These are phyloP conservation scores for Calocybe indica DNA, from an alignment of 768 basidiomycete genomes.

Conservation along the genomic window DNA sequence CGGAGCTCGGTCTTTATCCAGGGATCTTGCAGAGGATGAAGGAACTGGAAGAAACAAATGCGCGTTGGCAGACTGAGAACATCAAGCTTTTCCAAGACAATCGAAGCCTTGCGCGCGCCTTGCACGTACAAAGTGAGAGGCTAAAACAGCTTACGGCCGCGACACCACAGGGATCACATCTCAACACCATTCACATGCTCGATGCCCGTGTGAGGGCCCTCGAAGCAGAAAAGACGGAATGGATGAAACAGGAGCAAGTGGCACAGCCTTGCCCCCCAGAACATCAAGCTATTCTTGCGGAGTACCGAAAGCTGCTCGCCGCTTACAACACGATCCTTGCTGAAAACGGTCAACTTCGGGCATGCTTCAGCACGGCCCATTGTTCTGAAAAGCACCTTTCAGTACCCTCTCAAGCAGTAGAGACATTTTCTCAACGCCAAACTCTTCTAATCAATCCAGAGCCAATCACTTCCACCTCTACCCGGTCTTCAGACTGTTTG, in stretches of 20 bases:
- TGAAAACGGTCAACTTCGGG: slow-evolving; percentile 15
- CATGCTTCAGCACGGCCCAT: neutral
- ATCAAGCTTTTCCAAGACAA: slow-evolving; percentile 36
- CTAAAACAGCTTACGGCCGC: slow-evolving; percentile 9
- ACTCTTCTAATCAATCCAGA: neutral
- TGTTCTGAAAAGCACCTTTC: neutral
- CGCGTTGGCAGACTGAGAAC: slow-evolving; percentile 28
- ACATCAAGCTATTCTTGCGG: slow-evolving; percentile 14
- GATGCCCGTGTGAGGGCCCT: slow-evolving; percentile 16
- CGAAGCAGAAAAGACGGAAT: slow-evolving; percentile 11
- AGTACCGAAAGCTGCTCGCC: slow-evolving; percentile 10
- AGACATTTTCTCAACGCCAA: neutral
- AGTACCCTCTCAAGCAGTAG: slow-evolving; percentile 1
- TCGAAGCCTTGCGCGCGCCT: slow-evolving; percentile 17
- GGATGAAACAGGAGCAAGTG: slow-evolving; percentile 10
- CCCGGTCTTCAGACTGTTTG: too few relatives aligned
- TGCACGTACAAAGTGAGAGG: slow-evolving; percentile 15
- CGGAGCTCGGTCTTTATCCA: slow-evolving; percentile 42
- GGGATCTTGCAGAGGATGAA: slow-evolving; percentile 31
- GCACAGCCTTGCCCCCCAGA: slow-evolving; percentile 5
- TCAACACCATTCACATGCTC: slow-evolving; percentile 14
- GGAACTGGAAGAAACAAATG: slow-evolving; percentile 24
- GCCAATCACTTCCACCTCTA: neutral
- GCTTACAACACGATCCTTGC: slow-evolving; percentile 11
- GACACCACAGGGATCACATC: slow-evolving; percentile 11